Percentiles rank a stretch among this genome's conserved stretches.
These are phyloP conservation scores for Penicillium cataractarum DNA, from an alignment of 495 filamentous ascomycete genomes.

Conservation along the genomic window DNA sequence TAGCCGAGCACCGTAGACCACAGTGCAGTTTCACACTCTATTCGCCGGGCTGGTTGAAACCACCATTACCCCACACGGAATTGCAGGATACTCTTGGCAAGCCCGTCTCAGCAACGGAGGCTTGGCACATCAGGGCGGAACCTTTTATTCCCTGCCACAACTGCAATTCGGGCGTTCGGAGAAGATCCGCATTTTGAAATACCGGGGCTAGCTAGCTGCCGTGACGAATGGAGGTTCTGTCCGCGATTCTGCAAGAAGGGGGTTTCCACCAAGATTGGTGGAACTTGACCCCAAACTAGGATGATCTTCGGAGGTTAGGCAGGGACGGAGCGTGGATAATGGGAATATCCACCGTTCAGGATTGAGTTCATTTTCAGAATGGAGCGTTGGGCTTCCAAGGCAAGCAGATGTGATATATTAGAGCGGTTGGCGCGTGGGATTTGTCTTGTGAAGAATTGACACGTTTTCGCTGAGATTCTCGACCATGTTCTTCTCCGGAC, in stretches of 20 bases:
- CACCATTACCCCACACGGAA: conserved; percentile 20
- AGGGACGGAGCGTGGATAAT: conserved; percentile 5
- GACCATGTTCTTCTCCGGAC: conserved; percentile 27
- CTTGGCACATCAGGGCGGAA: conserved; percentile 4
- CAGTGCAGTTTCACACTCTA: too few relatives aligned
- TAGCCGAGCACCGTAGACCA: too few relatives aligned
- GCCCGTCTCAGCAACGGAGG: not conserved
- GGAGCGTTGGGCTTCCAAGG: not conserved
- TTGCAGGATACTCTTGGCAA: conserved; percentile 20
- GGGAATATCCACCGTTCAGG: conserved; percentile 21
- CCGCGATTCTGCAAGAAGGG: not conserved
- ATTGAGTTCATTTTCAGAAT: conserved; percentile 14
- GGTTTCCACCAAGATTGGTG: conserved; percentile 29
- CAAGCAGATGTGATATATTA: not conserved
- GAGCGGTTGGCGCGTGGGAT: not conserved
- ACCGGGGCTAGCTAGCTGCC: not conserved
- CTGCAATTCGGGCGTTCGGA: not conserved
- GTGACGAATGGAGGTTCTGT: conserved; percentile 10
- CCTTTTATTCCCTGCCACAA: not conserved
- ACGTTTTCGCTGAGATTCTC: not conserved
- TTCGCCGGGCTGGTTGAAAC: conserved; percentile 13
- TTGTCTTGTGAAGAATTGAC: not conserved
- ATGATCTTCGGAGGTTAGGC: conserved; percentile 7
- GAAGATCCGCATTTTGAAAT: not conserved
- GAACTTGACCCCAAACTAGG: conserved; percentile 15